Percentiles rank a stretch among this genome's conserved stretches.
phyloP scores from a whole-genome alignment of 1,139 yeast species.

The Lodderomyces orthopsilosis region DNA sequence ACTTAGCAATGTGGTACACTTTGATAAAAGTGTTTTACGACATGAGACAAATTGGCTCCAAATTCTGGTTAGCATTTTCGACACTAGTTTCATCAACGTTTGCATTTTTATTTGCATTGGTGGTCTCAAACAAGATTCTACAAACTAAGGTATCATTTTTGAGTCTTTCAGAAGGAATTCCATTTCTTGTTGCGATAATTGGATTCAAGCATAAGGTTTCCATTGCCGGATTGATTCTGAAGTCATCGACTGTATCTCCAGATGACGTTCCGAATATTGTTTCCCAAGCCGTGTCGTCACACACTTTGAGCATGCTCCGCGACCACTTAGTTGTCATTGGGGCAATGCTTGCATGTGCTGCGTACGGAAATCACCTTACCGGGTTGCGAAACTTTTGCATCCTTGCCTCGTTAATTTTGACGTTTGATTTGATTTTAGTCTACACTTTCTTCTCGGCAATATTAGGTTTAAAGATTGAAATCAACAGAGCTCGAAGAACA shows the following conservation, averaged over 20 bases:
- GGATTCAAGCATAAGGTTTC: constrained; percentile 89
- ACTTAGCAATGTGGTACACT: constrained; percentile 87
- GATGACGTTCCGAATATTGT: constrained; percentile 47
- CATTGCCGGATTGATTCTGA: constrained; percentile 64
- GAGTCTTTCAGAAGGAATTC: constrained; percentile 86
- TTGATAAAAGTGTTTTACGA: constrained; percentile 73
- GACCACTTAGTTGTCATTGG: constrained; percentile 76
- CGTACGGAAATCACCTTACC: constrained; percentile 67
- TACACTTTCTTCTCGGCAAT: constrained; percentile 85
- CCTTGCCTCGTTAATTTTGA: constrained; percentile 68
- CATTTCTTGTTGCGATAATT: constrained; percentile 87
- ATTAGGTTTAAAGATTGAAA: constrained; percentile 85
- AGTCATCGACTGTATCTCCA: constrained; percentile 33
- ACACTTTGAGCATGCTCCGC: constrained; percentile 69
- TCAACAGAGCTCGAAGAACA: constrained; percentile 82
- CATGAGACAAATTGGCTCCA: constrained; percentile 80
- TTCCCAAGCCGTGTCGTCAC: constrained; percentile 60
- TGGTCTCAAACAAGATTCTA: constrained; percentile 58
- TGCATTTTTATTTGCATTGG: constrained; percentile 81
- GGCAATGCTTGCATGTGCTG: constrained; percentile 65
- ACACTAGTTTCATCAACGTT: constrained; percentile 78
- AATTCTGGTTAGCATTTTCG: constrained; percentile 85
- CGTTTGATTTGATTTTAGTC: constrained; percentile 71
- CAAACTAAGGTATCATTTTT: constrained; percentile 63
- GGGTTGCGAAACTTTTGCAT: constrained; percentile 86